phyloP scores from a whole-genome alignment of 108 stramenopile genomes.

The Nitzschia putrida region DNA sequence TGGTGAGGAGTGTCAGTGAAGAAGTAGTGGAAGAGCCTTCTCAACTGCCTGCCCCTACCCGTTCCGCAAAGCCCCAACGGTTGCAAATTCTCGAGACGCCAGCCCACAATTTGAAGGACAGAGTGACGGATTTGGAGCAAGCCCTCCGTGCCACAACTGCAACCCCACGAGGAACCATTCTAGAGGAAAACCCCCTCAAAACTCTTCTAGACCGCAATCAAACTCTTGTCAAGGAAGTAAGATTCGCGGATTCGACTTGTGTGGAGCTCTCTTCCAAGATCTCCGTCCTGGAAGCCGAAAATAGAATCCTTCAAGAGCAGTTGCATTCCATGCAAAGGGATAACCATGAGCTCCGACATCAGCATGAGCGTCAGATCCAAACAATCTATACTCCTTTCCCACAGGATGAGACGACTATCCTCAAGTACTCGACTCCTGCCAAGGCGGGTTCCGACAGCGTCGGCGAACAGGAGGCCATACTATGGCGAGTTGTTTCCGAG shows the following conservation, averaged over 20 bases:
- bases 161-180: slow-evolving; percentile 34
- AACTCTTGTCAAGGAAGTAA: slow-evolving; percentile 78
- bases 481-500: neutral
- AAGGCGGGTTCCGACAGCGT: neutral
- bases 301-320: slow-evolving; percentile 17
- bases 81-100: slow-evolving; percentile 6
- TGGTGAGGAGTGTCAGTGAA: neutral
- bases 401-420: neutral
- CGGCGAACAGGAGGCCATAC: neutral
- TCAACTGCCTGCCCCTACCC: slow-evolving; percentile 15
- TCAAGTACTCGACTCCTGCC: neutral
- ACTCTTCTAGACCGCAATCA: slow-evolving; percentile 72
- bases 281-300: slow-evolving; percentile 28
- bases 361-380: neutral
- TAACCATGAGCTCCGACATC: slow-evolving; percentile 2
- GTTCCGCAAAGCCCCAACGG: slow-evolving; percentile 19
- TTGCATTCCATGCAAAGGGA: slow-evolving; percentile 9
- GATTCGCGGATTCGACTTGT: slow-evolving; percentile 87
- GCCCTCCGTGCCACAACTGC: slow-evolving; percentile 30
- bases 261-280: slow-evolving; percentile 61
- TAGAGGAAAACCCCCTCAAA: slow-evolving; percentile 42
- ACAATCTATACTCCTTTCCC: neutral
- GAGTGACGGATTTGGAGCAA: slow-evolving; percentile 31
- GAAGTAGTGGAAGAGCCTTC: neutral
- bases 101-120: slow-evolving; percentile 20